A percentile compares a stretch with the other conserved stretches of the same genome.
These are phyloP conservation scores for Bidens hawaiensis DNA, from an alignment of 140 eudicot species.

Conservation along the genomic window DNA sequence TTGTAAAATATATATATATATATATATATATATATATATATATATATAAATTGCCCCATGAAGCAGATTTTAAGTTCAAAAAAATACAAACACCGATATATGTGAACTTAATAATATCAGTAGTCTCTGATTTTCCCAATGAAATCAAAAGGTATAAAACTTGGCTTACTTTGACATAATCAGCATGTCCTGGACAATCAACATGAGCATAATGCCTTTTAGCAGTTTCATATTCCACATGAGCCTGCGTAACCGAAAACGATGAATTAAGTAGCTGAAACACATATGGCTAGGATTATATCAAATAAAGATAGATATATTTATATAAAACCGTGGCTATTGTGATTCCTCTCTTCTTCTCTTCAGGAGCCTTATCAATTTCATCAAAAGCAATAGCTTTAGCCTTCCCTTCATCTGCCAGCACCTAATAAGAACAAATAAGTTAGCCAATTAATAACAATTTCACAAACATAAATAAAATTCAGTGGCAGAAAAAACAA, in stretches of 20 bases:
- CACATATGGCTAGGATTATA: background rate
- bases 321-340: conserved; percentile 62
- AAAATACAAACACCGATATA: background rate
- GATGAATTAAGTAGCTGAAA: background rate
- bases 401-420: conserved; percentile 93
- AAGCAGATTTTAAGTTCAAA: background rate
- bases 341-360: conserved; percentile 94
- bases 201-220: conserved; percentile 98
- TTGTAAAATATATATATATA: background rate
- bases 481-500: background rate
- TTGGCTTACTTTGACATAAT: conserved; percentile 81
- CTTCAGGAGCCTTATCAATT: conserved; percentile 98
- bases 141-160: background rate
- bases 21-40: too few species aligned
- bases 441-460: background rate
- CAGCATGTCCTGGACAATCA: conserved; percentile 99
- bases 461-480: background rate
- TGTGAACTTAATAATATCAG: background rate
- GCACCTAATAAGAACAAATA: conserved; percentile 46
- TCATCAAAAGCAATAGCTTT: conserved; percentile 96
- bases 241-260: conserved; percentile 57
- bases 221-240: conserved; percentile 96
- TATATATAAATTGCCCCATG: background rate
- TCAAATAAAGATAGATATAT: background rate
- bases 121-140: background rate